Evolutionary conservation across 2,329 filamentous ascomycete species (phyloP).

Genomic region (Rosellinia necatrix): DNA sequence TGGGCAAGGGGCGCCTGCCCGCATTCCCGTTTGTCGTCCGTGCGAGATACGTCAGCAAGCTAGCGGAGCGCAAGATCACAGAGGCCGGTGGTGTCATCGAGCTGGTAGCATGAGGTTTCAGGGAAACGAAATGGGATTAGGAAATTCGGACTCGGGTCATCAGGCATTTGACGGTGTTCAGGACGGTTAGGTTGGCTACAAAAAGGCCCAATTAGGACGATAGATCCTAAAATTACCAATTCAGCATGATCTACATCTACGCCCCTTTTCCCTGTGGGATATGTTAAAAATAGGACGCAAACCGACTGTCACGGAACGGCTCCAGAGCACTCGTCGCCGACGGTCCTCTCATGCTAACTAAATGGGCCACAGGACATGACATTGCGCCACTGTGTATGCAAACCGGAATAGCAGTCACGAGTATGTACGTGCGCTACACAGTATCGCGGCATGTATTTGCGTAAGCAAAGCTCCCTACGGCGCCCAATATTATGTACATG

Average conservation of each 20-base stretch:
- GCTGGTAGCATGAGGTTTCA: constrained; percentile 26
- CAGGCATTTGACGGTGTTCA: constrained; percentile 28
- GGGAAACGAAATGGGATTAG: constrained; percentile 5
- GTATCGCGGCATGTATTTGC: too few relatives aligned
- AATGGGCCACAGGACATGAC: too few relatives aligned
- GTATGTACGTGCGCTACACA: too few relatives aligned
- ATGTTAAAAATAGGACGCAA: constrained; percentile 15
- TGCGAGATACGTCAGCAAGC: constrained; percentile 91
- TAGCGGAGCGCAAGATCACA: constrained; percentile 99
- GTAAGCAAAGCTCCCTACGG: too few relatives aligned
- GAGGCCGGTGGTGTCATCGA: constrained; percentile 78
- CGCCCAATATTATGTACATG: too few relatives aligned
- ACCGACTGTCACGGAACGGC: background rate
- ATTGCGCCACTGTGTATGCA: too few relatives aligned
- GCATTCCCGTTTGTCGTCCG: constrained; percentile 92
- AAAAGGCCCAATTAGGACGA: constrained; percentile 14
- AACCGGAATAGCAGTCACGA: too few relatives aligned
- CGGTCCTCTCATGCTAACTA: too few relatives aligned
- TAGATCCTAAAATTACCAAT: constrained; percentile 26
- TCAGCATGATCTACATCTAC: constrained; percentile 12
- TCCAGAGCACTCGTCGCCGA: too few relatives aligned
- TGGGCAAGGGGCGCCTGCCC: constrained; percentile 97
- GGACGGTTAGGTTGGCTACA: constrained; percentile 22
- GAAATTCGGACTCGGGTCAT: constrained; percentile 8
- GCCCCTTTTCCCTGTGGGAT: background rate